A percentile compares a stretch with the other conserved stretches of the same genome.
These are phyloP conservation scores for Neofusicoccum kwambonambiense DNA, from an alignment of 2,329 filamentous ascomycete genomes.

Conservation along the genomic window DNA sequence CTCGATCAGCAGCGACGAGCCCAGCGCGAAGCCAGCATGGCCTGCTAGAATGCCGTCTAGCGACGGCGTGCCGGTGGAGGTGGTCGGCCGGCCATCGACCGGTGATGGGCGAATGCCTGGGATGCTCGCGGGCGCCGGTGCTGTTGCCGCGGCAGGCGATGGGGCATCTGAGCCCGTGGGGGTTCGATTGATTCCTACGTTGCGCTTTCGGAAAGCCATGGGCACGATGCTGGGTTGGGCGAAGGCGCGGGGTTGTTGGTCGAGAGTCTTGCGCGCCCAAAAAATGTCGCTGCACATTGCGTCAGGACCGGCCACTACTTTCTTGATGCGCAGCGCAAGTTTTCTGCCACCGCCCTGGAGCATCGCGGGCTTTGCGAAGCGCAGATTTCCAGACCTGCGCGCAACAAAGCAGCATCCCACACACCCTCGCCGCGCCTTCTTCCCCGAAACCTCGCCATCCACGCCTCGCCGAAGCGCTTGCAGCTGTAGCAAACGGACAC, in stretches of 20 bases:
- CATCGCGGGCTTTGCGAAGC: constrained; percentile 5
- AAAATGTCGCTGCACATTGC: background rate
- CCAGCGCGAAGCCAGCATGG: constrained; percentile 79
- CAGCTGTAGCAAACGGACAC: background rate
- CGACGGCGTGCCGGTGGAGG: constrained; percentile 85
- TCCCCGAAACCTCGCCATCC: background rate
- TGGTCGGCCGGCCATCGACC: constrained; percentile 81
- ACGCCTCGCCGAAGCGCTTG: background rate
- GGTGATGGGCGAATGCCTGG: constrained; percentile 77
- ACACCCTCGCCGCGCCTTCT: background rate
- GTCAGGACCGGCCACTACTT: background rate
- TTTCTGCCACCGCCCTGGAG: constrained; percentile 13
- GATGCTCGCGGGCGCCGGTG: constrained; percentile 26
- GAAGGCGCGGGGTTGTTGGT: background rate
- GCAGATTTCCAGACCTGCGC: constrained; percentile 5
- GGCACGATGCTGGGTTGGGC: background rate
- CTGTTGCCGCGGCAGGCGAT: constrained; percentile 13
- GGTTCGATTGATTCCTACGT: constrained; percentile 54
- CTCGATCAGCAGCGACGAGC: constrained; percentile 76
- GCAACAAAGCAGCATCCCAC: background rate
- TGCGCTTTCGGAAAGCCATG: constrained; percentile 70
- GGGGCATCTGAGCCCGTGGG: constrained; percentile 22
- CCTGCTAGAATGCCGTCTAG: constrained; percentile 83
- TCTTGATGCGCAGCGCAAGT: background rate
- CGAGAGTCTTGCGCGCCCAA: background rate